Evolutionary conservation across 495 filamentous ascomycete genomes (phyloP), one percentile per base, ranked within the genome.

Genomic region (Melanomma pulvis-pyrius): DNA sequence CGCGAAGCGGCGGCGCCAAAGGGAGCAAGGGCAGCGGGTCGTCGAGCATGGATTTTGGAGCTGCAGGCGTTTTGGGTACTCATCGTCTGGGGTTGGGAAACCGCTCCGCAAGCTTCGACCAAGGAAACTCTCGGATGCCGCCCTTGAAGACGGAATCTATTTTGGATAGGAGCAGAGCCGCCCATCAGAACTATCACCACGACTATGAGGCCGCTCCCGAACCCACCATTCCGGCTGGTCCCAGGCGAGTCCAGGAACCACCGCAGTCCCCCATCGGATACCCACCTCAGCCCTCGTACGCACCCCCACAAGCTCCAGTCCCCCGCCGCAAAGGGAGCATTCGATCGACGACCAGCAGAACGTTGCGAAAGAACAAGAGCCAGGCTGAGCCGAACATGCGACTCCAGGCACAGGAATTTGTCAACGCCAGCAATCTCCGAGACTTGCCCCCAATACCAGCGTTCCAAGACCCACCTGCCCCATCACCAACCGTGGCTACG

Each of bases 121-220:
- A 85, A 56, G 87, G 84, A 24, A 80, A 82, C 68, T 29, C 54
- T 19, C 59, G 63, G 26, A 49, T n/a, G 28, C 60, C 62, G 1
- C 63, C 67, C 8, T 21, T 34, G 1, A 65, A 62, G 69, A 41
- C 44, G 4, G 39, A 57, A 25, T 61, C 55, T 9, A 65, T 76
- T 28, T 36, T 76, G 52, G 67, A 72, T 32, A 71, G 76, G 47
- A 74, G 75, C 32, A 57, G 76, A 34, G 71, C 75, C 1, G 28
- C 34, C 13, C 60, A 59, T 19, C 65, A 39, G 21, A 57, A 50
- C 12, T 83, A 84, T 58, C 75, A 87, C 68, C 75, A 87, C 68
- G 81, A 86, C 59, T 84, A 88, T 74, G 92, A 96, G 71, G 90
- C 93, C 61, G 94, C 94, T 29, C 93, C 93, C 13, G 92, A 88